A percentile compares a stretch with the other conserved stretches of the same genome.
These are phyloP conservation scores for Eucalyptus erythrocorys DNA, from an alignment of 345 rosid species.

Conservation along the genomic window DNA sequence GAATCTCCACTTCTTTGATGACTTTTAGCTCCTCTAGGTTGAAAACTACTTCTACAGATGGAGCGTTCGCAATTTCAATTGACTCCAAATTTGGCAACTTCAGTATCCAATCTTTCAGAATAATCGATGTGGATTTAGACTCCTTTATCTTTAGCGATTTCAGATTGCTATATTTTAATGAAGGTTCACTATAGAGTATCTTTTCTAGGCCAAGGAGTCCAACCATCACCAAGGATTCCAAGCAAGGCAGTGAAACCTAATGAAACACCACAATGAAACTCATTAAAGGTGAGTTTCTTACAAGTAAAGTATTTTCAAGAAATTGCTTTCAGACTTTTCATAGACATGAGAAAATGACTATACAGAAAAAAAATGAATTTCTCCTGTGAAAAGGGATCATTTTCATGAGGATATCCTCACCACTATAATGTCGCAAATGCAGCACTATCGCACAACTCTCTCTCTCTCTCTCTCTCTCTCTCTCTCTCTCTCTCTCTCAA, in stretches of 20 bases:
- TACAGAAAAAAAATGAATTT: no score
- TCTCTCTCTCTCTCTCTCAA: no score
- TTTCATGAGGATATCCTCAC: no score
- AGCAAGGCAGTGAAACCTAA: not conserved
- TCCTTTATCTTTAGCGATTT: not conserved
- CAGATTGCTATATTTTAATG: accelerated
- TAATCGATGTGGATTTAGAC: not conserved
- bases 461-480: no score
- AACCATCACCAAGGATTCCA: not conserved
- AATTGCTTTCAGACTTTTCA: not conserved
- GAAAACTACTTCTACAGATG: not conserved
- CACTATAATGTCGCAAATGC: no score
- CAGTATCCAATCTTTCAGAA: not conserved
- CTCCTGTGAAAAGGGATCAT: no score
- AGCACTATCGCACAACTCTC: no score
- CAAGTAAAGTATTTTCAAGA: no score
- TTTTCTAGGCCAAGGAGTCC: not conserved
- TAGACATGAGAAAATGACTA: accelerated
- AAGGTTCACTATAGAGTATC: not conserved
- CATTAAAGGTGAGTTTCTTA: not conserved
- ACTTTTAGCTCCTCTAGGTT: not conserved
- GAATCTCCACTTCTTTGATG: not conserved
- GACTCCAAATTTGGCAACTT: not conserved
- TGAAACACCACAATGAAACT: not conserved
- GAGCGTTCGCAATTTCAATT: accelerated